Conservation (phyloP, 2,329 filamentous ascomycete genomes). For the Cladobotryum protrusum region DNA sequence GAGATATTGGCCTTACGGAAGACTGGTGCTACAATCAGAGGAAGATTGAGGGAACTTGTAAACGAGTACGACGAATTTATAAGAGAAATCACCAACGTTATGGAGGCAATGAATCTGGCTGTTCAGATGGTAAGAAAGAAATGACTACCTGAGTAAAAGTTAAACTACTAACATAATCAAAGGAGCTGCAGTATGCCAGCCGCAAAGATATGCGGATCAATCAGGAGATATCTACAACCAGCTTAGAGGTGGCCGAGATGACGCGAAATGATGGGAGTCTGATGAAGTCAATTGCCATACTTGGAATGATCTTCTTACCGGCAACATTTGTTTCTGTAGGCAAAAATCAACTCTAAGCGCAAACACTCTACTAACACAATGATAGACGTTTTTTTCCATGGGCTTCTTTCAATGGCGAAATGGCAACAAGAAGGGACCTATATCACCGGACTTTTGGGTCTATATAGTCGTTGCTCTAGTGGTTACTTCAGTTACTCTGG, state of each 20-base stretch:
- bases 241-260: conserved; percentile 10
- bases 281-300: conserved; percentile 15
- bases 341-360: neutral
- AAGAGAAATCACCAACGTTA: conserved; percentile 12
- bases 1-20: neutral
- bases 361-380: too few species aligned
- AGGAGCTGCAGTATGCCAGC: neutral
- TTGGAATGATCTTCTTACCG: conserved; percentile 22
- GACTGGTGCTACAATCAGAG: conserved; percentile 2
- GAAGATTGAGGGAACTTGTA: conserved; percentile 12
- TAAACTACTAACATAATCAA: neutral
- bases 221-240: neutral
- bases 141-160: too few species aligned
- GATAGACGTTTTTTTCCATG: conserved; percentile 5
- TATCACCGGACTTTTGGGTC: conserved; percentile 3
- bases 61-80: conserved; percentile 15
- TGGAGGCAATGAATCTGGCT: conserved; percentile 14
- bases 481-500: neutral
- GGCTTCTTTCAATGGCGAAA: conserved; percentile 7
- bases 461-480: neutral
- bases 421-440: neutral
- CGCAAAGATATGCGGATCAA: conserved; percentile 14
- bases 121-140: conserved; percentile 12
- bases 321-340: conserved; percentile 22
- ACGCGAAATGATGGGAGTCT: conserved; percentile 12